Percentiles rank a stretch among this genome's conserved stretches.
Conservation (phyloP, 2,329 filamentous ascomycete genomes). For the Verticillium albo-atrum region DNA sequence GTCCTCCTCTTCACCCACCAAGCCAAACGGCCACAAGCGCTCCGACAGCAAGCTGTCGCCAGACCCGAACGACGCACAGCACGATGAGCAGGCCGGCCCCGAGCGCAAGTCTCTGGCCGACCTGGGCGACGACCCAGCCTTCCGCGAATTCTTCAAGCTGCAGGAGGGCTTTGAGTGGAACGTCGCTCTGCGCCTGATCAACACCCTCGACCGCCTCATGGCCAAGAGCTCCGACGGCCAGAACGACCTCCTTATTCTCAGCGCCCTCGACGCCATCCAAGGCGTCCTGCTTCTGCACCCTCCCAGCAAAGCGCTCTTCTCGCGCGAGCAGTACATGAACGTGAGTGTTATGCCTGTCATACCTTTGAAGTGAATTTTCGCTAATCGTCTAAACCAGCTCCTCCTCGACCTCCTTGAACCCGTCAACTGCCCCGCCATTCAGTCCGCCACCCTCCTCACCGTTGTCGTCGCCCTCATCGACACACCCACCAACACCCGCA, state of each 20-base stretch:
- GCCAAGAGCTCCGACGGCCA: conserved; percentile 77
- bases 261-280: conserved; percentile 83
- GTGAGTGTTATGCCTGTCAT: conserved; percentile 36
- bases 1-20: neutral
- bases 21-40: neutral
- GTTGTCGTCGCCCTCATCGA: conserved; percentile 87
- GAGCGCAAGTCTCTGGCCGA: conserved; percentile 60
- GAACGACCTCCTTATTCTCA: conserved; percentile 84
- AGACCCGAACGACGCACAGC: conserved; percentile 19
- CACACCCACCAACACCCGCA: conserved; percentile 80
- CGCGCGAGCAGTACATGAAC: conserved; percentile 91
- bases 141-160: conserved; percentile 91
- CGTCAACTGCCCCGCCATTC: conserved; percentile 85
- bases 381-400: conserved; percentile 45
- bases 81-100: conserved; percentile 30
- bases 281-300: conserved; percentile 85
- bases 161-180: conserved; percentile 99
- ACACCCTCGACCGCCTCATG: conserved; percentile 79
- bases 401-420: conserved; percentile 92
- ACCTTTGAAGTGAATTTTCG: neutral
- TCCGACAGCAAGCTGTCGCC: conserved; percentile 2
- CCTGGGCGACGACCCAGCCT: conserved; percentile 78
- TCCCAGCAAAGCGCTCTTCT: conserved; percentile 81
- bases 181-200: conserved; percentile 79
- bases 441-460: conserved; percentile 83